Evolutionary conservation across 768 basidiomycete species (phyloP).

Genomic region (Pulveroboletus sp.): DNA sequence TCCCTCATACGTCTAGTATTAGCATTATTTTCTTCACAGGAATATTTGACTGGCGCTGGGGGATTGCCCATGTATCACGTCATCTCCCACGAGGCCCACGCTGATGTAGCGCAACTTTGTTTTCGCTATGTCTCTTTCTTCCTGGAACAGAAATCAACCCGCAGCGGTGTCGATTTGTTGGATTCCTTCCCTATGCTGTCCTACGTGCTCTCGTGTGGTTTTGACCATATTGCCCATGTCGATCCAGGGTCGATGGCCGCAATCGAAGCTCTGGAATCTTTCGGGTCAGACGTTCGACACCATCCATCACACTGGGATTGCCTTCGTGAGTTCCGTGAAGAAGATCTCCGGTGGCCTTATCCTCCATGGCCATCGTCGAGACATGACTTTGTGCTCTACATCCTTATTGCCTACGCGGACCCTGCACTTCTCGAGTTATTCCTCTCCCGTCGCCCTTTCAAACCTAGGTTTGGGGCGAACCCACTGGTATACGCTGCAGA

Average conservation of each 20-base stretch:
- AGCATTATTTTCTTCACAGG: background rate
- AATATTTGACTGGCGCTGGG: background rate
- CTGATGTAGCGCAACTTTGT: background rate
- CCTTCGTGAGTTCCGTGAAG: background rate
- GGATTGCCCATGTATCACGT: background rate
- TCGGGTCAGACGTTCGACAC: background rate
- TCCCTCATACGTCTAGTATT: no score
- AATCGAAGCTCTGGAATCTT: background rate
- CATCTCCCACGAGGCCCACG: background rate
- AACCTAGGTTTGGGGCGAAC: constrained; percentile 1
- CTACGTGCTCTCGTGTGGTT: background rate
- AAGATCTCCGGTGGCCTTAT: background rate
- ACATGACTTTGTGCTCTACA: constrained; percentile 1
- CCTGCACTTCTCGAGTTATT: background rate
- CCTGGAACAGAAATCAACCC: background rate
- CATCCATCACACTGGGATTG: constrained; percentile 2
- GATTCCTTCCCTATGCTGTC: background rate
- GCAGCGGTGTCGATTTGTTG: no score
- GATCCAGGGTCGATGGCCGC: background rate
- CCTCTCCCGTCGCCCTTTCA: background rate
- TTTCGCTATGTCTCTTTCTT: background rate
- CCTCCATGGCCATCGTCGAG: constrained; percentile 1
- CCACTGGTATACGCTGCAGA: constrained; percentile 9
- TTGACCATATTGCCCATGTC: background rate
- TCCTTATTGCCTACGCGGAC: background rate